Evolutionary conservation across 441 rosid genomes (phyloP).

Genomic region (Omphalea diandra): DNA sequence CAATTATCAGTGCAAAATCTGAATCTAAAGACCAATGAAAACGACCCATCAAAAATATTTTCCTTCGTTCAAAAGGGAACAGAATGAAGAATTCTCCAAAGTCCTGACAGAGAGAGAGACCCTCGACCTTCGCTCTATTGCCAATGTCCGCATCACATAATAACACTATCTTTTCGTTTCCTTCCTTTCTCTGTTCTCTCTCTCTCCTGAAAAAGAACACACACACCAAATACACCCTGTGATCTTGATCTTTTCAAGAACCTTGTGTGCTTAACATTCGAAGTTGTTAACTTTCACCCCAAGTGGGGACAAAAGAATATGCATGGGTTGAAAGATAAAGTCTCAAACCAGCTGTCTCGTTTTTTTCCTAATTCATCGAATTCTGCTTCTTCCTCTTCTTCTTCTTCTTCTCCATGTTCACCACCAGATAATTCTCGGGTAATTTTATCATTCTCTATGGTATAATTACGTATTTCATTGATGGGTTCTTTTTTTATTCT

Average conservation of each 20-base stretch:
- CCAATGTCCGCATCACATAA: no score
- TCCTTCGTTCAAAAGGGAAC: no score
- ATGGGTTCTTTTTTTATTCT: constrained; percentile 13
- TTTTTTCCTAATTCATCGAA: constrained; percentile 57
- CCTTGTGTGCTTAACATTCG: not conserved
- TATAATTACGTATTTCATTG: not conserved
- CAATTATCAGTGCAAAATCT: no score
- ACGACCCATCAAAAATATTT: no score
- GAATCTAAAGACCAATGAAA: no score
- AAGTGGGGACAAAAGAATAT: constrained; percentile 29
- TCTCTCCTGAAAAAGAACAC: not conserved
- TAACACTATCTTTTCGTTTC: not conserved
- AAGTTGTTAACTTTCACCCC: not conserved
- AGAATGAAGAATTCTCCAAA: no score
- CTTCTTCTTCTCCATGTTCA: constrained; percentile 13
- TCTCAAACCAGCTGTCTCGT: constrained; percentile 71
- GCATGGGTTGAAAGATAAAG: constrained; percentile 65
- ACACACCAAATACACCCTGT: not conserved
- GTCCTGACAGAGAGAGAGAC: no score
- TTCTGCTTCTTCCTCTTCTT: constrained; percentile 37
- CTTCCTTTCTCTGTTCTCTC: not conserved
- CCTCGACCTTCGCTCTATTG: no score
- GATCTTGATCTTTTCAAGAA: no score
- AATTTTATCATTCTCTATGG: not conserved
- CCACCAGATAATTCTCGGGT: constrained; percentile 52